Base-by-base conservation (phyloP, 179 eudicot species). In the Gypsophila paniculata region DNA sequence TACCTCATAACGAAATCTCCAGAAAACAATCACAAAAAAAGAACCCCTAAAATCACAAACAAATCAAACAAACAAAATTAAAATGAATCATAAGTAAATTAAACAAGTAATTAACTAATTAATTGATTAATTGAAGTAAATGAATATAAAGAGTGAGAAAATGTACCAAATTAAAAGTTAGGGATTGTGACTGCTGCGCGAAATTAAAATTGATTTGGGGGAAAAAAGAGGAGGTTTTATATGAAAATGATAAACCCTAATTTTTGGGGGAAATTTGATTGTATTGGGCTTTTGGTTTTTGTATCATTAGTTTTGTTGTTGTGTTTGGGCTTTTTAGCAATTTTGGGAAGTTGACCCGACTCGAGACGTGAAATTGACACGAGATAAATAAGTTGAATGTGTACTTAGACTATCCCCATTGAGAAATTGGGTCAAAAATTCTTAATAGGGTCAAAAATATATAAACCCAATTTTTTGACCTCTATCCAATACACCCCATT, bases 151-250 rank as follows among this genome's bases (percentile, higher is more conserved):
- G 1, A 46, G 52, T 13, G 34, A 59, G 5, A 14, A 1, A 11
- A 26, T 25, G 63, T 22, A 23, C 32, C 17, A 7, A 59, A 15
- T n/a, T 15, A 19, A 53, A 26, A 29, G 15, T 29, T 61, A 61
- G 65, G 65, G 65, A 32, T 61, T 61, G 39, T 60, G 42, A 34
- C 65, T 32, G 65, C 65, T 15, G 44, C 42, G 21, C 21, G 22
- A 6, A 61, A 61, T 32, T 3, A 61, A 14, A 32, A 14, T 57
- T 11, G 11, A 22, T 8, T 18, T 18, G 7, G 25, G 61, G 3
- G 38, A 61, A 61, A 18, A 61, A 7, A 61, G 1, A 32, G 1
- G 39, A 4, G 19, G 14, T 61, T 29, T 32, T 34, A 23, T 61
- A 17, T 17, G 15, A 5, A 15, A 18, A 61, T 17, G 8, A 12